Percentiles rank a stretch among this genome's conserved stretches.
phyloP scores from a whole-genome alignment of 2,329 filamentous ascomycete genomes.

The Neonectria neomacrospora region DNA sequence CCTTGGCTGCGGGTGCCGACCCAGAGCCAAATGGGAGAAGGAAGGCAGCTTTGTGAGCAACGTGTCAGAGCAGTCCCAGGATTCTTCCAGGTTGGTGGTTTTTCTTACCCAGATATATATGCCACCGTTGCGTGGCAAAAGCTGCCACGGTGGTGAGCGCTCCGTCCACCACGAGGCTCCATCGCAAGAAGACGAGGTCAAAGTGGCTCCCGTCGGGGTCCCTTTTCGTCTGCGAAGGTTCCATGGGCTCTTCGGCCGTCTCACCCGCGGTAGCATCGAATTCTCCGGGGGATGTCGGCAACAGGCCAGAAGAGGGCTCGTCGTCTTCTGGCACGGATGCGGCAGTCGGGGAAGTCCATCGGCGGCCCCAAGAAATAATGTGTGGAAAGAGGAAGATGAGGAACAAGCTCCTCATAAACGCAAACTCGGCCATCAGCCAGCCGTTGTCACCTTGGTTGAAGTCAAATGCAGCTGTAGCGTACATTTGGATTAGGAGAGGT shows the following conservation, averaged over 20 bases:
- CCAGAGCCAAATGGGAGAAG: conserved; percentile 76
- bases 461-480: conserved; percentile 64
- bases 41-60: conserved; percentile 60
- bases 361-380: conserved; percentile 60
- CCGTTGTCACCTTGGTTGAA: conserved; percentile 68
- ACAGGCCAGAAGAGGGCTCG: conserved; percentile 22
- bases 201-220: conserved; percentile 66
- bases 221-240: conserved; percentile 42
- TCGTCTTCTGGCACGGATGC: conserved; percentile 18
- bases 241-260: conserved; percentile 58
- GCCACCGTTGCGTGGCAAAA: conserved; percentile 72
- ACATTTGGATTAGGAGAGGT: conserved; percentile 69
- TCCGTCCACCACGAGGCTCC: conserved; percentile 73
- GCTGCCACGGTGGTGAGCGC: conserved; percentile 70
- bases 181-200: conserved; percentile 74
- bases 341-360: conserved; percentile 18
- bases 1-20: conserved; percentile 75
- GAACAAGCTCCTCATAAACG: conserved; percentile 65
- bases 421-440: conserved; percentile 66
- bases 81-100: rapidly evolving
- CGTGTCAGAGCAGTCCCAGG: background rate
- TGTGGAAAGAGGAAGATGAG: conserved; percentile 64
- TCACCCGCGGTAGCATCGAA: conserved; percentile 56
- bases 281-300: conserved; percentile 53
- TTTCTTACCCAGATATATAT: conserved; percentile 69